phyloP scores from a whole-genome alignment of 192 early-diverging fungal species.

The Coemansia sp. region DNA sequence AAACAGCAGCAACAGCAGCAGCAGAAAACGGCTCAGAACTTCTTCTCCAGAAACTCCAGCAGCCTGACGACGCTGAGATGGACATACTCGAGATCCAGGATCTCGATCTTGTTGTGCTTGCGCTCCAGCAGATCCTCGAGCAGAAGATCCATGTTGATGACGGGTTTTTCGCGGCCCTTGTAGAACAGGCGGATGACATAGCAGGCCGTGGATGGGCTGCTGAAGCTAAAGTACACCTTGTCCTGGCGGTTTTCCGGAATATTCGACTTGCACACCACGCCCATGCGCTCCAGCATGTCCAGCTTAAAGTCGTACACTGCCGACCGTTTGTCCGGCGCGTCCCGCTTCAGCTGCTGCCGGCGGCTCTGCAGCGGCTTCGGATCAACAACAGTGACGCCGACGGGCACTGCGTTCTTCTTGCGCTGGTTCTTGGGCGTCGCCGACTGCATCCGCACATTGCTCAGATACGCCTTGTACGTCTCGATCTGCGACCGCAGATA shows the following conservation, averaged over 20 bases:
- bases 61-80: conserved; percentile 83
- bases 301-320: conserved; percentile 76
- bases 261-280: conserved; percentile 88
- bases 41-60: conserved; percentile 79
- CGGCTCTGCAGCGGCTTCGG: conserved; percentile 37
- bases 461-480: conserved; percentile 90
- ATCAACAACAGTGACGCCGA: conserved; percentile 62
- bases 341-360: conserved; percentile 26
- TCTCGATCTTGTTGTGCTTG: conserved; percentile 86
- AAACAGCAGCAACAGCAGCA: conserved; percentile 8
- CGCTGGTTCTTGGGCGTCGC: conserved; percentile 65
- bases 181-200: conserved; percentile 89
- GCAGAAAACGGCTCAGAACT: conserved; percentile 50
- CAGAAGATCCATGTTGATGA: conserved; percentile 95
- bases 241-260: conserved; percentile 86
- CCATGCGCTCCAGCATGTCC: conserved; percentile 82
- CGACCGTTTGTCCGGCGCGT: conserved; percentile 1
- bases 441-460: conserved; percentile 80
- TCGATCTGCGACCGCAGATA: conserved; percentile 88
- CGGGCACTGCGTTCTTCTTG: conserved; percentile 58
- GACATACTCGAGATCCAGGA: conserved; percentile 91
- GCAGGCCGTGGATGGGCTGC: conserved; percentile 82
- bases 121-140: conserved; percentile 80
- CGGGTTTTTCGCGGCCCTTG: conserved; percentile 88
- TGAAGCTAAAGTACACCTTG: conserved; percentile 89